phyloP scores from a whole-genome alignment of 805 yeast species.

The Saturnispora besseyi region DNA sequence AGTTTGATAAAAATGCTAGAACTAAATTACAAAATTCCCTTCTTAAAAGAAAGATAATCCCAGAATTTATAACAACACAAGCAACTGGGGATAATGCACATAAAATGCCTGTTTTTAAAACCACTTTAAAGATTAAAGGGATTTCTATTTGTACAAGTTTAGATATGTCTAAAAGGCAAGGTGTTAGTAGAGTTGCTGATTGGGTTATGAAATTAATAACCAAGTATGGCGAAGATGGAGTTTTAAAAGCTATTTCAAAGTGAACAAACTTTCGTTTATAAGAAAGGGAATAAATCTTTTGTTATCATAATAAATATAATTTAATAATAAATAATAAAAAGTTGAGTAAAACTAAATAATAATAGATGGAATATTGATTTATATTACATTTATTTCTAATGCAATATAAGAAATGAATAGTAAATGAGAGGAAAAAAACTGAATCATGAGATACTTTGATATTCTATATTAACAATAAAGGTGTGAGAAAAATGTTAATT shows the following conservation, averaged over 20 bases:
- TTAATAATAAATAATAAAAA: constrained; percentile 3
- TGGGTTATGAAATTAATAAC: constrained; percentile 16
- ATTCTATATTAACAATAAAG: constrained; percentile 2
- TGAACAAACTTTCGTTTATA: not conserved
- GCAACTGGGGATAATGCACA: constrained; percentile 4
- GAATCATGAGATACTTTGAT: constrained; percentile 2
- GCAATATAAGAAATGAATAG: constrained; percentile 1
- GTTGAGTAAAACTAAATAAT: constrained; percentile 1
- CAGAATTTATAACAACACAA: constrained; percentile 23
- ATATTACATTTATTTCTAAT: not conserved
- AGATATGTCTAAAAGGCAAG: constrained; percentile 31
- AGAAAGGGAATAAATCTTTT: too few relatives aligned
- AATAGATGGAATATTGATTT: constrained; percentile 1
- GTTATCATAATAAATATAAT: constrained; percentile 2
- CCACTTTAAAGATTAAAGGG: constrained; percentile 26
- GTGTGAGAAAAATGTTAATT: not conserved
- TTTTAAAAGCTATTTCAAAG: not conserved
- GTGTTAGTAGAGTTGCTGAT: constrained; percentile 33
- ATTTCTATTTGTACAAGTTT: constrained; percentile 26
- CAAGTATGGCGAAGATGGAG: constrained; percentile 5
- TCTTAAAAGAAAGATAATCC: constrained; percentile 16
- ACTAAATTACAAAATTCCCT: constrained; percentile 4
- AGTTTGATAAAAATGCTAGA: constrained; percentile 8
- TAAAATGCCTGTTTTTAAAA: constrained; percentile 18
- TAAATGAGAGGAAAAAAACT: not conserved